phyloP scores from a whole-genome alignment of 129 eudicot species.

The Tanacetum coccineum region DNA sequence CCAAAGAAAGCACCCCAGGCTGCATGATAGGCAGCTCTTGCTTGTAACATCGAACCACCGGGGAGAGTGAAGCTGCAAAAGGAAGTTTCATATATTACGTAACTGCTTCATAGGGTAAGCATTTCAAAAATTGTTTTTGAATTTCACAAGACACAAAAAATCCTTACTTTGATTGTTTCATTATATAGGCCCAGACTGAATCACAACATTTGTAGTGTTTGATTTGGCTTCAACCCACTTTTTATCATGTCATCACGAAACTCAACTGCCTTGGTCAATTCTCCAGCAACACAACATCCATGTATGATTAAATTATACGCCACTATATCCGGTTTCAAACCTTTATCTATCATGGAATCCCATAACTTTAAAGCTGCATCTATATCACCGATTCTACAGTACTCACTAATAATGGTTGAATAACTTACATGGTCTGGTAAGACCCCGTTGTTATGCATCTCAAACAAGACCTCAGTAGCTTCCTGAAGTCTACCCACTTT shows the following conservation, averaged over 20 bases:
- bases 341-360: slow-evolving; percentile 65
- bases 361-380: slow-evolving; percentile 60
- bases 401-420: slow-evolving; percentile 63
- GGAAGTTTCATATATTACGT: neutral
- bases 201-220: slow-evolving; percentile 2
- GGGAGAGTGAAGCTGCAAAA: slow-evolving; percentile 11
- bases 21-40: slow-evolving; percentile 10
- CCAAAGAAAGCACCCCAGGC: slow-evolving; percentile 13
- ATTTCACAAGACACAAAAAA: slow-evolving; percentile 10
- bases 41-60: slow-evolving; percentile 6
- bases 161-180: slow-evolving; percentile 22
- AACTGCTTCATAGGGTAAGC: neutral
- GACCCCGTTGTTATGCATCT: slow-evolving; percentile 60
- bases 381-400: slow-evolving; percentile 61
- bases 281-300: slow-evolving; percentile 71
- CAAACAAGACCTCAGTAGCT: slow-evolving; percentile 45
- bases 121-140: neutral
- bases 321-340: slow-evolving; percentile 66
- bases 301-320: slow-evolving; percentile 67
- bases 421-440: slow-evolving; percentile 77
- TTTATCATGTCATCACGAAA: slow-evolving; percentile 70
- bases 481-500: slow-evolving; percentile 62
- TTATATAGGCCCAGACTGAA: neutral
- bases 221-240: slow-evolving; percentile 57
- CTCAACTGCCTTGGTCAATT: slow-evolving; percentile 52